phyloP scores from a whole-genome alignment of 2,329 filamentous ascomycete species.

The Nothomitra cinnamomea region DNA sequence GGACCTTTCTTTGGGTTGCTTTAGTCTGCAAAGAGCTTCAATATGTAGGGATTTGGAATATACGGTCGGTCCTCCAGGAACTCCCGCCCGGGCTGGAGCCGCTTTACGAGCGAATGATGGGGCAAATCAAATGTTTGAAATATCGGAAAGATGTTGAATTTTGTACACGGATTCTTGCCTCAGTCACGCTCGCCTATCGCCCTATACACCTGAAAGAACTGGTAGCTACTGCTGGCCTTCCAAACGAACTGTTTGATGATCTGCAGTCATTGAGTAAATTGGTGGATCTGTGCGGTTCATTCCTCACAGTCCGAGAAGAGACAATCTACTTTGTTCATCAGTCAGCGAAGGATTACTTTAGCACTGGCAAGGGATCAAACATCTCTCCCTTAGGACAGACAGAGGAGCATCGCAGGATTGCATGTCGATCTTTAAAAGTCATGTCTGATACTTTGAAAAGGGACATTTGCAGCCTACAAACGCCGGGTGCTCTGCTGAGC shows the following conservation, averaged over 20 bases:
- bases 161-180: background rate
- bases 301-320: background rate
- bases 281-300: background rate
- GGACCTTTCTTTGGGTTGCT: conserved; percentile 25
- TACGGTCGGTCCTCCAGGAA: background rate
- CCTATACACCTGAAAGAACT: background rate
- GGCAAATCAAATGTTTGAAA: conserved; percentile 2
- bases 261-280: background rate
- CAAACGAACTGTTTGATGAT: background rate
- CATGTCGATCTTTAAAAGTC: background rate
- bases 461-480: background rate
- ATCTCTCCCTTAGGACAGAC: background rate
- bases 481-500: background rate
- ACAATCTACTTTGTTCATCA: background rate
- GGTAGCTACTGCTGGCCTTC: background rate
- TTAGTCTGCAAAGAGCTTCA: conserved; percentile 20
- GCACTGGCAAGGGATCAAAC: background rate
- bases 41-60: background rate
- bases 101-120: conserved; percentile 15
- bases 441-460: conserved; percentile 1
- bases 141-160: background rate
- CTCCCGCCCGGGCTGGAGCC: conserved; percentile 11
- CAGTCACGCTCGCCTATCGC: background rate
- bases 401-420: background rate
- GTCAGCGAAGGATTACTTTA: conserved; percentile 4